phyloP scores from a whole-genome alignment of 768 basidiomycete species.

The Artomyces pyxidatus region DNA sequence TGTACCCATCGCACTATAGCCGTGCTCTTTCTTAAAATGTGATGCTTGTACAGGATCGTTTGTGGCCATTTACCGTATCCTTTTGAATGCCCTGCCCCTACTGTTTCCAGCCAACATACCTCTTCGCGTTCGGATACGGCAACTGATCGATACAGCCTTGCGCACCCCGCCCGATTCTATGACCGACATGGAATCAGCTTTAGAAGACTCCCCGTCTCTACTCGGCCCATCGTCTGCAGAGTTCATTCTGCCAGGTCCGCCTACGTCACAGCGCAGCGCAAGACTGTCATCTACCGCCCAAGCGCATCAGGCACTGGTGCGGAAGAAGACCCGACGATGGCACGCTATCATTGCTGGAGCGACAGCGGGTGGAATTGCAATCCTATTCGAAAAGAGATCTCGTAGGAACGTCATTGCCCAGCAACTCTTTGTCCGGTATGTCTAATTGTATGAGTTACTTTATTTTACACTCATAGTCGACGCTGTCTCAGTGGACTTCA shows the following conservation, averaged over 20 bases:
- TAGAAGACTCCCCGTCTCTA: constrained; percentile 18
- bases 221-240: constrained; percentile 6
- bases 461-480: not conserved
- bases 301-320: constrained; percentile 54
- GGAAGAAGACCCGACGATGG: constrained; percentile 67
- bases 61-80: constrained; percentile 67
- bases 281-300: constrained; percentile 56
- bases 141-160: constrained; percentile 22
- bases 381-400: constrained; percentile 69
- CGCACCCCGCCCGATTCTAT: constrained; percentile 16
- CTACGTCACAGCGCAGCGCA: constrained; percentile 29
- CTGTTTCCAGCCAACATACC: constrained; percentile 37
- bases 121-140: constrained; percentile 13
- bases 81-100: constrained; percentile 72
- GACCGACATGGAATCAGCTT: constrained; percentile 8
- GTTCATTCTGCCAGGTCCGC: constrained; percentile 6
- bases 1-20: constrained; percentile 11
- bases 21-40: not conserved
- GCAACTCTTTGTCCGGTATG: constrained; percentile 82
- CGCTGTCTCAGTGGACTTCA: constrained; percentile 63
- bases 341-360: constrained; percentile 75
- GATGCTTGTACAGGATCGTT: constrained; percentile 51
- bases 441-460: constrained; percentile 5
- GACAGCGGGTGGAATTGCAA: constrained; percentile 60
- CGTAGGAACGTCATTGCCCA: constrained; percentile 67